Evolutionary conservation across 2,329 filamentous ascomycete genomes (phyloP).

Genomic region (Calonectria pteridis): DNA sequence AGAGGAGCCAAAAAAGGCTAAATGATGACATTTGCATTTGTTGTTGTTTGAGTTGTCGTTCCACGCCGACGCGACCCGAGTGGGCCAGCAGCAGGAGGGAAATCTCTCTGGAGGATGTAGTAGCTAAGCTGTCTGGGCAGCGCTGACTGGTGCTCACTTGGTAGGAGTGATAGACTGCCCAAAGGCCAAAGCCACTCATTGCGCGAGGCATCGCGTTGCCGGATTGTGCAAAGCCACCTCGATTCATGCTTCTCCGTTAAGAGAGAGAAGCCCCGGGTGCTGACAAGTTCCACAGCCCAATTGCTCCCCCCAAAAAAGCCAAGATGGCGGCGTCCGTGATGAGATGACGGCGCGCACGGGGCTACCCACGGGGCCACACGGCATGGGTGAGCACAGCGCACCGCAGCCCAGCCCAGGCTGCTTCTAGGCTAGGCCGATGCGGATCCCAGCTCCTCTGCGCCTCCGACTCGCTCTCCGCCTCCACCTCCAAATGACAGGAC

Average conservation of each 20-base stretch:
- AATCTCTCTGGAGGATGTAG: too few relatives aligned
- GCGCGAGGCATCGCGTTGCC: background rate
- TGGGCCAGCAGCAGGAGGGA: background rate
- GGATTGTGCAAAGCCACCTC: background rate
- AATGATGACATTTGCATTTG: constrained; percentile 7
- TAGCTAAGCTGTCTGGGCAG: background rate
- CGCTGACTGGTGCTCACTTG: background rate
- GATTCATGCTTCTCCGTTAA: background rate
- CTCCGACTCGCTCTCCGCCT: background rate
- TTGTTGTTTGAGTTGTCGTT: background rate
- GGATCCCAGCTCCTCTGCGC: constrained; percentile 1
- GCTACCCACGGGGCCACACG: background rate
- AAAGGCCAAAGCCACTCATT: background rate
- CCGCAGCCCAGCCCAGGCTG: background rate
- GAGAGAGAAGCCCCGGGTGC: too few relatives aligned
- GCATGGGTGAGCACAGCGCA: too few relatives aligned
- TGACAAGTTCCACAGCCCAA: background rate
- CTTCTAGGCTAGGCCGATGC: background rate
- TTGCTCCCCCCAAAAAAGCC: too few relatives aligned
- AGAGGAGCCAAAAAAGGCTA: background rate
- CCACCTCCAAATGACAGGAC: background rate
- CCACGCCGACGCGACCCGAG: background rate
- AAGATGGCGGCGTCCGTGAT: background rate
- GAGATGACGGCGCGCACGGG: constrained; percentile 6
- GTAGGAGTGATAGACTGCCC: background rate